Percentiles rank a stretch among this genome's conserved stretches.
These are phyloP conservation scores for Fraxinus pennsylvanica DNA, from an alignment of 257 asterid genomes.

Conservation along the genomic window DNA sequence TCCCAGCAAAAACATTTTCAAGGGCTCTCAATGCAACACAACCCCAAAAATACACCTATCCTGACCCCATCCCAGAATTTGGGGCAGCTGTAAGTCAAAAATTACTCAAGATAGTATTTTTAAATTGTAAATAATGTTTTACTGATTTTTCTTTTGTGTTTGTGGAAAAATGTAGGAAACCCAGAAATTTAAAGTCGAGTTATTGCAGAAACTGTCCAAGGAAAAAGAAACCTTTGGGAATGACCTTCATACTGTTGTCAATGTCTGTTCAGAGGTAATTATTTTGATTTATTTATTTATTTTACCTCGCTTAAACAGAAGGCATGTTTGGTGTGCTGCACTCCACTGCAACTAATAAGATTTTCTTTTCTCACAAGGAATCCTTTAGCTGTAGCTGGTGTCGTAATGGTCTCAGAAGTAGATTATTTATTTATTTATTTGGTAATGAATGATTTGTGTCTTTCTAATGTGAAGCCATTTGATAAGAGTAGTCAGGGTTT, in stretches of 20 bases:
- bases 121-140: background rate
- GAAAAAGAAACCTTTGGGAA: slow-evolving; percentile 35
- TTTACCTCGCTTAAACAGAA: background rate
- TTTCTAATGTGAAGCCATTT: background rate
- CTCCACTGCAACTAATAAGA: background rate
- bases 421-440: too few species aligned
- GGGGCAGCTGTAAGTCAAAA: slow-evolving; percentile 29
- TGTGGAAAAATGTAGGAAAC: slow-evolving; percentile 32
- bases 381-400: background rate
- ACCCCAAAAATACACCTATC: slow-evolving; percentile 32
- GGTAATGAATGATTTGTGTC: too few species aligned
- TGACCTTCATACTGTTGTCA: slow-evolving; percentile 35
- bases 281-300: background rate
- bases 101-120: background rate
- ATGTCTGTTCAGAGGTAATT: slow-evolving; percentile 40
- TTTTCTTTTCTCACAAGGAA: background rate
- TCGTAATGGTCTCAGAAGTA: background rate
- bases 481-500: too few species aligned
- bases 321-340: background rate
- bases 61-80: slow-evolving; percentile 42
- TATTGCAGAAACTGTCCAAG: slow-evolving; percentile 31
- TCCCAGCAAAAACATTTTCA: slow-evolving; percentile 14
- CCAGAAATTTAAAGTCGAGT: slow-evolving; percentile 37
- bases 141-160: background rate
- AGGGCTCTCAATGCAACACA: slow-evolving; percentile 23